phyloP scores from a whole-genome alignment of 2,329 filamentous ascomycete species.

The Nemania sp. region DNA sequence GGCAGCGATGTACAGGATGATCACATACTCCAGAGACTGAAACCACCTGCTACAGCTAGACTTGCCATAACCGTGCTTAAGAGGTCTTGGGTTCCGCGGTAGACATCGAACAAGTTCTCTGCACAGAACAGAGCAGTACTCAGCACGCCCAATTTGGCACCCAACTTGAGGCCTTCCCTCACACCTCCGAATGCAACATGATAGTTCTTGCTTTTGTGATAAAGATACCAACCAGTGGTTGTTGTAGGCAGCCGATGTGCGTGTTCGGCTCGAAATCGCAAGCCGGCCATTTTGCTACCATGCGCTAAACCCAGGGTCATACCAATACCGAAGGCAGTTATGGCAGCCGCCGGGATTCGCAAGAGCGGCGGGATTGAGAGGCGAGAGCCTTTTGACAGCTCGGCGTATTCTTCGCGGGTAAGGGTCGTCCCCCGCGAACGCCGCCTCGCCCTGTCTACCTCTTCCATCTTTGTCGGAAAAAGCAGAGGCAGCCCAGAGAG shows the following conservation, averaged over 20 bases:
- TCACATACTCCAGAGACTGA: constrained; percentile 80
- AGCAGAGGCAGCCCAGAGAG: background rate
- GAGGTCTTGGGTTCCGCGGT: constrained; percentile 71
- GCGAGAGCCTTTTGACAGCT: constrained; percentile 47
- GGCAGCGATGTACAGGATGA: background rate
- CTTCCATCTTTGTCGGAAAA: constrained; percentile 24
- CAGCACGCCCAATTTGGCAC: constrained; percentile 70
- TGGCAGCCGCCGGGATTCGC: constrained; percentile 67
- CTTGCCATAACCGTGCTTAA: constrained; percentile 81
- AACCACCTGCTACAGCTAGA: constrained; percentile 80
- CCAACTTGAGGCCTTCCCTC: constrained; percentile 77
- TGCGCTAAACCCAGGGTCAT: constrained; percentile 71
- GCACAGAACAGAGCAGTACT: constrained; percentile 76
- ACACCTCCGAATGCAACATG: constrained; percentile 76
- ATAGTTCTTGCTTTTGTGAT: constrained; percentile 98
- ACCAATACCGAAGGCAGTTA: constrained; percentile 68
- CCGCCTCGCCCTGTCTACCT: constrained; percentile 6
- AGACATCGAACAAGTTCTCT: constrained; percentile 83
- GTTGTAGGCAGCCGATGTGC: constrained; percentile 87
- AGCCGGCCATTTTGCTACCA: constrained; percentile 71
- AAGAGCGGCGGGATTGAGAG: constrained; percentile 65
- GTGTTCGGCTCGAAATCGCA: constrained; percentile 93
- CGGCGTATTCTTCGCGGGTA: constrained; percentile 39
- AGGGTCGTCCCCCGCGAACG: constrained; percentile 26
- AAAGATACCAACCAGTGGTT: constrained; percentile 92